Base-by-base conservation (phyloP, 345 rosid genomes). In the Eucalyptus virginea region DNA sequence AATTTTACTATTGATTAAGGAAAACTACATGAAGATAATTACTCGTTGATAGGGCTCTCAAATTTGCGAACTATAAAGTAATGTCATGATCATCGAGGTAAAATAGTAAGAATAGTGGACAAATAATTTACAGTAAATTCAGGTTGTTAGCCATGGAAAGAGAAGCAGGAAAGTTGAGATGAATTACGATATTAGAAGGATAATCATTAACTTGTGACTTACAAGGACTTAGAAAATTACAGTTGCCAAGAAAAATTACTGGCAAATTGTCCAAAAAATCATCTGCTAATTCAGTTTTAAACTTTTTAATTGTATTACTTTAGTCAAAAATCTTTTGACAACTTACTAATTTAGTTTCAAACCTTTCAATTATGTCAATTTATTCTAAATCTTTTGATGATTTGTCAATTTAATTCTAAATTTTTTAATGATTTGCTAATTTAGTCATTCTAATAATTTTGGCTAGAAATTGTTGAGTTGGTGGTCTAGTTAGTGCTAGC, bases 401-500 rank as follows among this genome's bases (percentile, higher is more conserved):
- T 54, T 54, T 54, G 58, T 54, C 10, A 8, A 7, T 54, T 54
- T 54, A 54, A 54, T 54, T 54, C 0, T 8, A 54, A 54, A 54
- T 1, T 0, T 54, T 54, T 54, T 8, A 54, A 8, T 19, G 11
- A 54, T 54, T 54, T 54, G 11, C 1, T 23, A 54, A 54, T 54
- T 54, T 19, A 54, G 11, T 54, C 5, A 54, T 21, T 54, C 5
- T 9, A 21, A 54, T 23, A 54, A 21, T 54, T 54, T 54, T 54
- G 11, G 5, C 10, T 19, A 23, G 5, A 4, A 21, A 54, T 54
- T 54, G 26, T 16, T 21, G 18, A 54, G 7, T 0, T 2, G 2
- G 11, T 19, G 5, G 28, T 19, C 60, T 19, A 21, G 60, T 54
- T 54, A 21, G 28, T 54, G 26, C 0, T 2, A 3, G 5, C 11